Evolutionary conservation across 176 grass and related monocot species (phyloP), one percentile per base, ranked within the genome.

Genomic region (Alopecurus myosuroides): DNA sequence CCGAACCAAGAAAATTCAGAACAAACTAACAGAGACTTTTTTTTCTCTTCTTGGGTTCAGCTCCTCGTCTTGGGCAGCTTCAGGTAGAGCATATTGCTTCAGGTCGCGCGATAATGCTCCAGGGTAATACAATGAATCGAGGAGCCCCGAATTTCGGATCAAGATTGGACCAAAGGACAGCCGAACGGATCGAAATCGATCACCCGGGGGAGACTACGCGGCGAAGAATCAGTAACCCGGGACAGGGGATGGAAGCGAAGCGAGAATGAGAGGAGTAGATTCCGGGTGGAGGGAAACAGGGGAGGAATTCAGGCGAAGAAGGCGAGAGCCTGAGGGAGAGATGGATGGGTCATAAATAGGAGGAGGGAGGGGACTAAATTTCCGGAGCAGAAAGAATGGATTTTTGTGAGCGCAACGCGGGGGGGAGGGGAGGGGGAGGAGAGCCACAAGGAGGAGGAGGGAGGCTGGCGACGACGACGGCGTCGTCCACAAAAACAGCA

Each of bases 401-500:
- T 35, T 78, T 73, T 82, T 18, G 64, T 39, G 20, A 73, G 85
- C 56, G 45, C 45, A 30, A 78, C 29, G 79, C 62, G 49, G 42
- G 34, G 15, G 70, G 60, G 35, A 12, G 73, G 39, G 22, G 17
- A 23, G 51, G 85, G 22, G 81, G 60, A 74, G 39, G 77, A 91
- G 76, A 84, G 81, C 89, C 89, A 91, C 89, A 87, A 19, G 89
- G 79, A 76, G 29, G 84, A 69, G 52, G 88, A 57, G 74, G 85
- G 81, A 67, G 40, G 70, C 70, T 73, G 70, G 42, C 70, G 70
- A 74, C 70, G 79, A 79, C 84, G 74, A 50, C 81, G 85, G 30
- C 89, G 85, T 76, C 74, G 89, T 87, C 76, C 85, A 74, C 89
- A 61, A 84, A 90, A 84, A 80, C 85, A 84, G 37, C 89, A 87